Evolutionary conservation across 176 grass and related monocot species (phyloP).

Genomic region (Echinochloa phyllopogon): DNA sequence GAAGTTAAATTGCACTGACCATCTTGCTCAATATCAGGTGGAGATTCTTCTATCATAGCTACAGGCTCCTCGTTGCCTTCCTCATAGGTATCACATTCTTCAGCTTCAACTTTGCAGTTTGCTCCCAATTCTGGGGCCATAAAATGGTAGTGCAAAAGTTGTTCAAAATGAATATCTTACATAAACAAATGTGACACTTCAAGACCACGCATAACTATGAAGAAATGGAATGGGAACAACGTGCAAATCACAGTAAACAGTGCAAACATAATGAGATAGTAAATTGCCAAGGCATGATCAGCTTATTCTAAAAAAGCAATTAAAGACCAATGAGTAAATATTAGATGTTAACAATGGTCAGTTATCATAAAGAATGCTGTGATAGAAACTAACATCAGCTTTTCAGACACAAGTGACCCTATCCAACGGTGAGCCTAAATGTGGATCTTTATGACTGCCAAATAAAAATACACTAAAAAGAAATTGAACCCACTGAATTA

Average conservation of each 20-base stretch:
- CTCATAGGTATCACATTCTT: conserved; percentile 75
- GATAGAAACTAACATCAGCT: not conserved
- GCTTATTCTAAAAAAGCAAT: conserved; percentile 2
- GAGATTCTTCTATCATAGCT: conserved; percentile 90
- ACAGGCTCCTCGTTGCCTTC: conserved; percentile 72
- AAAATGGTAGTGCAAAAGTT: conserved; percentile 18
- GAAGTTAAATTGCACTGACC: conserved; percentile 47
- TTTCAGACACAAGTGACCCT: not conserved
- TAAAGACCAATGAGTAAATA: not conserved
- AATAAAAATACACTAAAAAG: not conserved
- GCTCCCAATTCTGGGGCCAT: conserved; percentile 52
- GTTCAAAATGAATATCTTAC: not conserved
- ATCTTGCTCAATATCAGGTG: conserved; percentile 64
- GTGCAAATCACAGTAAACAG: not conserved
- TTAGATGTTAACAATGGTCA: not conserved
- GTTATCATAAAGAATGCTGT: not conserved
- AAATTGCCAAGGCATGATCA: not conserved
- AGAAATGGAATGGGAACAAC: conserved; percentile 7
- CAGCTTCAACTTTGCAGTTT: conserved; percentile 65
- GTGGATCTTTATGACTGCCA: not conserved
- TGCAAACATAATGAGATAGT: conserved; percentile 6
- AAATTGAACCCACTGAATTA: not conserved
- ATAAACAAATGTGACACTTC: conserved; percentile 23
- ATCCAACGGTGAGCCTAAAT: not conserved
- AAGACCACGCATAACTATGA: not conserved